These are phyloP conservation scores for Nepenthes mirabilis DNA, from an alignment of 148 eudicot species.

Conservation along the genomic window DNA sequence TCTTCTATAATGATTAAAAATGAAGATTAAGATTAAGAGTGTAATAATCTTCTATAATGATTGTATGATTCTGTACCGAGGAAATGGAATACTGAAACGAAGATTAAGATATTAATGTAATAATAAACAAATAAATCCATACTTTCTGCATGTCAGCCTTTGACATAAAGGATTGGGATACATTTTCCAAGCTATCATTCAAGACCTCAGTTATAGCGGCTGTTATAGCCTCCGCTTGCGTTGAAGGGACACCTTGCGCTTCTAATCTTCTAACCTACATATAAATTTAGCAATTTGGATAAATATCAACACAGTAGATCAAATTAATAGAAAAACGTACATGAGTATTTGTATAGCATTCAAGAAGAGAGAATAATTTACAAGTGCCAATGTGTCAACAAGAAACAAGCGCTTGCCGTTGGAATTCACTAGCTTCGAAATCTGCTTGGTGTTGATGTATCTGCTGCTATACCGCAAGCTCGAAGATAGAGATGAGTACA, in stretches of 20 bases:
- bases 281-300: no score
- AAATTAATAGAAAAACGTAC: neutral
- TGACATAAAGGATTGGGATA: conserved; percentile 51
- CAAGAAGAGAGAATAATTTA: conserved; percentile 11
- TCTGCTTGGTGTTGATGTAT: conserved; percentile 6
- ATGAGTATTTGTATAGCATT: neutral
- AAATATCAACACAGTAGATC: neutral
- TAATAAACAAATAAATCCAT: neutral
- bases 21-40: no score
- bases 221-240: conserved; percentile 81
- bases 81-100: no score
- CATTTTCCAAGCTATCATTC: conserved; percentile 61
- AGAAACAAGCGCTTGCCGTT: conserved; percentile 55
- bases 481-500: neutral
- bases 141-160: conserved; percentile 63
- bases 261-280: conserved; percentile 61
- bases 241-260: conserved; percentile 66
- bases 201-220: conserved; percentile 58
- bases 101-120: no score
- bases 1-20: no score
- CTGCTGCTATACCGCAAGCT: neutral
- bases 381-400: conserved; percentile 84
- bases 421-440: conserved; percentile 43
- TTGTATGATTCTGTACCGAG: no score
- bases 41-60: no score